Evolutionary conservation across 2,329 filamentous ascomycete species (phyloP), one percentile per base, ranked within the genome.

Genomic region (Venturia asperata): DNA sequence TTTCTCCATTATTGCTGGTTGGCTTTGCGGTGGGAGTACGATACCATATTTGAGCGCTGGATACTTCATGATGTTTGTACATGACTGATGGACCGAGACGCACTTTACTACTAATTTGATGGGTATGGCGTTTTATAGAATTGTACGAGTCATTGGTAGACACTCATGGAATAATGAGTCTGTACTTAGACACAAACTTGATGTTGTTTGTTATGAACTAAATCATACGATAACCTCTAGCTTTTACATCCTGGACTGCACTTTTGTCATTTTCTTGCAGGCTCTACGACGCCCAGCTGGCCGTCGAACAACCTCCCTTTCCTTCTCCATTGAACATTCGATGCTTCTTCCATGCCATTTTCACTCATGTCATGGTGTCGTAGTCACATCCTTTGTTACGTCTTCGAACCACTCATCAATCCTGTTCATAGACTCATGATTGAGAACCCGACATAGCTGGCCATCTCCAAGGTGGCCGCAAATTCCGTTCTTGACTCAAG

Each of bases 11-110:
- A 19, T 58, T 58, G 27, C 19, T 5, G 15, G 15, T 58, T 21
- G 30, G 37, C 10, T 58, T 58, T 37, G 52, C 34, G 52, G 30
- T n/a, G 17, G 15, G 24, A 58, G 27, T 34, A 58, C 15, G 52
- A 58, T 58, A 58, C 52, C 52, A 58, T 58, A 37, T 37, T 58
- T 58, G 52, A 34, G 52, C 52, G 52, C 52, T 37, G 52, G 30
- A 37, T 37, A 37, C 30, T 58, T 21, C 24, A 27, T 15, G 21
- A 27, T 52, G 21, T 21, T 37, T 58, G 52, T 58, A 58, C 17
- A 58, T 58, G 52, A 37, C 52, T 58, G 17, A 58, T 58, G 52
- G 52, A 52, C 24, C 24, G 47, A 52, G 47, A 52, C 13, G 21
- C 21, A 52, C 3, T 10, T 13, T 27, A n/a, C 10, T 27, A 52